Evolutionary conservation across 768 basidiomycete species (phyloP).

Genomic region (Tricholoma sp.): DNA sequence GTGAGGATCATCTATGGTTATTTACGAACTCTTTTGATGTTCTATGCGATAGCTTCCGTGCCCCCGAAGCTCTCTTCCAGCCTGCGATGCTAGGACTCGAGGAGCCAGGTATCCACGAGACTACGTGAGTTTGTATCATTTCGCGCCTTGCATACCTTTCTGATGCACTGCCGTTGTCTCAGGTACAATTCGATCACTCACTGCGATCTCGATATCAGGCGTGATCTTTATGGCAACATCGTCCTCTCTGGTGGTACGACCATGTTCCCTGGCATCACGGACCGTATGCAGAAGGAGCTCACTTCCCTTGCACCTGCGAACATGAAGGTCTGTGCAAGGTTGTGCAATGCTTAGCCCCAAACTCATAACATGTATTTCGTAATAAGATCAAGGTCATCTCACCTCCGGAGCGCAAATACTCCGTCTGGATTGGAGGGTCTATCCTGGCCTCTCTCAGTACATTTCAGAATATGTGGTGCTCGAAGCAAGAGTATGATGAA

Average conservation of each 20-base stretch:
- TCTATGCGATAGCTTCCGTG: constrained; percentile 68
- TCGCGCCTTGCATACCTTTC: constrained; percentile 1
- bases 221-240: constrained; percentile 75
- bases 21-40: constrained; percentile 36
- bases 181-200: constrained; percentile 82
- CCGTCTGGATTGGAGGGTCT: constrained; percentile 90
- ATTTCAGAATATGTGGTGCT: constrained; percentile 96
- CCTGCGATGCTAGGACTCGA: constrained; percentile 87
- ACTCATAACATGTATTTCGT: background rate
- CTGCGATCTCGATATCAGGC: constrained; percentile 83
- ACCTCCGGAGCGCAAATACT: constrained; percentile 92
- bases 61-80: constrained; percentile 92
- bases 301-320: constrained; percentile 77
- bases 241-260: constrained; percentile 88
- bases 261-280: constrained; percentile 95
- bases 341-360: background rate
- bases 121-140: constrained; percentile 43
- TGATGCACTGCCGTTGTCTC: constrained; percentile 24
- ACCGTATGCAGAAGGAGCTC: constrained; percentile 94
- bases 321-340: constrained; percentile 59
- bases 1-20: constrained; percentile 47
- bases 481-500: constrained; percentile 91
- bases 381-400: constrained; percentile 82
- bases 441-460: constrained; percentile 86
- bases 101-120: constrained; percentile 89